These are phyloP conservation scores for Teunomyces gatunensis DNA, from an alignment of 805 yeast species.

Conservation along the genomic window DNA sequence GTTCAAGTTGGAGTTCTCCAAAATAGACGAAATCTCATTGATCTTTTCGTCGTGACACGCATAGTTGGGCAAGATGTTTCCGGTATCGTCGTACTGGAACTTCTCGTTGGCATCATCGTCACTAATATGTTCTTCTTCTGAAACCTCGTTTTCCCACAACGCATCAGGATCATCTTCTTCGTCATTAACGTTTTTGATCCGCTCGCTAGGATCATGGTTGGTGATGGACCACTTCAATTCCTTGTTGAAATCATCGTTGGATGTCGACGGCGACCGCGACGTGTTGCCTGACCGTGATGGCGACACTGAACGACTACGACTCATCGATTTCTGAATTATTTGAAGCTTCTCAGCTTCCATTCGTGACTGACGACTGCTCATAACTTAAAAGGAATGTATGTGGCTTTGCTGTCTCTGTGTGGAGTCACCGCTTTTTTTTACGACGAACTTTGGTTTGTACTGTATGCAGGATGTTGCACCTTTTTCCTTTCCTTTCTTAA, in stretches of 20 bases:
- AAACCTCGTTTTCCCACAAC: slow-evolving; percentile 34
- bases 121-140: slow-evolving; percentile 61
- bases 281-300: slow-evolving; percentile 28
- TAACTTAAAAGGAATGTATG: slow-evolving; percentile 6
- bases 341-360: slow-evolving; percentile 43
- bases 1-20: slow-evolving; percentile 38
- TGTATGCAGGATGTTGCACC: too few relatives aligned
- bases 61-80: slow-evolving; percentile 55
- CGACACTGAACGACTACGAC: slow-evolving; percentile 38
- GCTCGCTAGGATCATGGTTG: slow-evolving; percentile 70
- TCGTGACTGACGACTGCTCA: slow-evolving; percentile 36
- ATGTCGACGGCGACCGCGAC: slow-evolving; percentile 34
- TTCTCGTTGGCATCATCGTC: slow-evolving; percentile 57
- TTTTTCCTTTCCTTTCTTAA: too few relatives aligned
- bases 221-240: slow-evolving; percentile 64
- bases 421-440: background rate
- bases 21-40: slow-evolving; percentile 33
- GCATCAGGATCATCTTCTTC: slow-evolving; percentile 11
- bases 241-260: slow-evolving; percentile 36
- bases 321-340: slow-evolving; percentile 36
- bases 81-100: slow-evolving; percentile 61
- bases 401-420: background rate
- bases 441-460: too few relatives aligned
- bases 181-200: slow-evolving; percentile 25
- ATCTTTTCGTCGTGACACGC: slow-evolving; percentile 45